A percentile compares a stretch with the other conserved stretches of the same genome.
Conservation (phyloP, 1,284 basidiomycete genomes). For the Ustilago nuda region DNA sequence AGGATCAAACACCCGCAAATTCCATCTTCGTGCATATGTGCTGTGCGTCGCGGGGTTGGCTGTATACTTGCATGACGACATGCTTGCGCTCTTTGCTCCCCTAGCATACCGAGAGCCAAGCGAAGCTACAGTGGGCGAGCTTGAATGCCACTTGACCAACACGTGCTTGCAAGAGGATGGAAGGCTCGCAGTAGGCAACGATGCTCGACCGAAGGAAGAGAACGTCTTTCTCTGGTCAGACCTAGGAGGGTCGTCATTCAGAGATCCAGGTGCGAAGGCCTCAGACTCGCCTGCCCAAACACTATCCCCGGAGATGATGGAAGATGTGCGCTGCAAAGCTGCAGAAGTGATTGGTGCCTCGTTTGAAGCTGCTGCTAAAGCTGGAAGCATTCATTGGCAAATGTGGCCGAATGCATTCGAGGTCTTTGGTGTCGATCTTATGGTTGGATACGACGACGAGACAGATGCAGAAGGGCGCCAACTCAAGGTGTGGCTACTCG, state of each 20-base stretch:
- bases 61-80: slow-evolving; percentile 77
- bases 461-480: not conserved
- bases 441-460: slow-evolving; percentile 74
- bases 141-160: slow-evolving; percentile 90
- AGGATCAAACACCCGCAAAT: slow-evolving; percentile 71
- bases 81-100: slow-evolving; percentile 83
- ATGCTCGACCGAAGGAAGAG: slow-evolving; percentile 48
- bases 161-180: slow-evolving; percentile 81
- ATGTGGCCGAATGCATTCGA: slow-evolving; percentile 91
- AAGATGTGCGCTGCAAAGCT: slow-evolving; percentile 34
- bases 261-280: slow-evolving; percentile 44
- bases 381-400: slow-evolving; percentile 84
- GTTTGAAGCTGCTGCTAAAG: slow-evolving; percentile 85
- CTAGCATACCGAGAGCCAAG: slow-evolving; percentile 44
- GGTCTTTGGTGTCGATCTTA: slow-evolving; percentile 90
- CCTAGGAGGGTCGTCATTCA: slow-evolving; percentile 68
- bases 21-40: slow-evolving; percentile 94
- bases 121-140: slow-evolving; percentile 71
- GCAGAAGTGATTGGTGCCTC: slow-evolving; percentile 77
- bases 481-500: slow-evolving; percentile 81
- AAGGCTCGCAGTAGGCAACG: slow-evolving; percentile 48
- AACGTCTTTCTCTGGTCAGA: slow-evolving; percentile 58
- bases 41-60: slow-evolving; percentile 75
- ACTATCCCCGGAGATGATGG: slow-evolving; percentile 71
- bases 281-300: slow-evolving; percentile 56